Evolutionary conservation across 176 grass and related monocot genomes (phyloP), one percentile per base, ranked within the genome.

Genomic region (Coix lacrymajobi): DNA sequence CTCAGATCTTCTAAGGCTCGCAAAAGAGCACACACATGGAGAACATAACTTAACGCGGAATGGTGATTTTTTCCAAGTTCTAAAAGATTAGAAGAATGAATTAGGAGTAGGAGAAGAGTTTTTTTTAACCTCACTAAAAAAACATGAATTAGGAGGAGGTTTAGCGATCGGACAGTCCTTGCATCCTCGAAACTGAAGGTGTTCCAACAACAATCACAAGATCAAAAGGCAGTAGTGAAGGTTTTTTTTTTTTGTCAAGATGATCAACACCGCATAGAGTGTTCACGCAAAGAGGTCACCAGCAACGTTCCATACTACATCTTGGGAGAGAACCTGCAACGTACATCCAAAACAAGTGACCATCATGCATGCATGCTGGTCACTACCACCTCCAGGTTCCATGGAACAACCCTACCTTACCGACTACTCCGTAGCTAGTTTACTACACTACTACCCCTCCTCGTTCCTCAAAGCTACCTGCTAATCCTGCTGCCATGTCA

Each of bases 311-410:
- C 52, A 30, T 22, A 37, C 73, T 79, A 86, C 84, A 79, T 79
- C 73, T 67, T 74, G 20, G 62, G 33, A 46, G 65, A 86, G 84
- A 90, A 90, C 88, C 88, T 86, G 73, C 22, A 79, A 90, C 36
- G 30, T 64, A 44, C 66, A 78, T 73, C 83, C 83, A 89, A 86
- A 86, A 90, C 84, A 86, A 90, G 84, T 65, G 88, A 66, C 75
- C 88, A 16, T 49, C 66, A 45, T 25, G 33, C 17, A 58, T 66
- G 84, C 56, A 85, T 60, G 85, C 86, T 69, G 52, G 65, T 36
- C 84, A 80, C 84, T 68, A 87, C 88, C 79, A 87, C 75, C 80
- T 83, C 75, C 88, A 90, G 88, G 80, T 90, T 87, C 84, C 69
- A 87, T 62, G 68, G 67, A 75, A 17, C 68, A 62, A 66, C 69